Evolutionary conservation across 2,329 filamentous ascomycete genomes (phyloP).

Genomic region (Trichoderma koningii): DNA sequence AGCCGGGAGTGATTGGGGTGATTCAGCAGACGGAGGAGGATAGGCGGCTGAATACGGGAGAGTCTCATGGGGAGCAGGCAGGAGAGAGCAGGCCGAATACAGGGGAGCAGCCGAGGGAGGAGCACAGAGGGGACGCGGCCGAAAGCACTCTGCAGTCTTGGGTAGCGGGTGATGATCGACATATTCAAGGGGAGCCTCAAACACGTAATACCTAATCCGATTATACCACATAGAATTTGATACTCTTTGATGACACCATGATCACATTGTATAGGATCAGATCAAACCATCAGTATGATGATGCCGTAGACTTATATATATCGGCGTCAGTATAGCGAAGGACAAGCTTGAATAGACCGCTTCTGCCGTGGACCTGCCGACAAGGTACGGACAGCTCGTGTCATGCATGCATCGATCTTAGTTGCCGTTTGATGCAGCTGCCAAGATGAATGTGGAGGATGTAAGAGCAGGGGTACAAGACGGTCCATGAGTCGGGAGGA

Average conservation of each 20-base stretch:
- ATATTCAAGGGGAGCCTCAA: background rate
- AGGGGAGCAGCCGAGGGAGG: too few relatives aligned
- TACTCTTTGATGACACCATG: background rate
- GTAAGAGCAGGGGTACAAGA: conserved; percentile 4
- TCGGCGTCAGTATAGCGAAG: background rate
- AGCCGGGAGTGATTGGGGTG: background rate
- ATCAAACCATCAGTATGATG: too few relatives aligned
- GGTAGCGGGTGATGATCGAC: background rate
- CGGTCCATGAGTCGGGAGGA: too few relatives aligned
- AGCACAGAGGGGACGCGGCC: background rate
- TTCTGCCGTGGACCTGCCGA: conserved; percentile 1
- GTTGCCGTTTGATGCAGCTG: background rate
- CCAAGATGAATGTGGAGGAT: background rate
- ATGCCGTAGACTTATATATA: background rate
- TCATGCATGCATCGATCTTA: conserved; percentile 2
- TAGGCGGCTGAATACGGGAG: background rate
- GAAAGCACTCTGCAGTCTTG: background rate
- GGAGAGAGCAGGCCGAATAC: background rate
- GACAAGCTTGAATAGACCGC: background rate
- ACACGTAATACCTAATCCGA: conserved; percentile 11
- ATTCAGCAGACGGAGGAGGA: conserved; percentile 3
- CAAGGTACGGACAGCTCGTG: background rate
- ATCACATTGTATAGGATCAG: too few relatives aligned
- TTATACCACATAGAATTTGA: conserved; percentile 8
- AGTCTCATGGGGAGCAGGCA: background rate